Percentiles rank a stretch among this genome's conserved stretches.
These are phyloP conservation scores for Hordeum marinum DNA, from an alignment of 176 grass and related monocot genomes.

Conservation along the genomic window DNA sequence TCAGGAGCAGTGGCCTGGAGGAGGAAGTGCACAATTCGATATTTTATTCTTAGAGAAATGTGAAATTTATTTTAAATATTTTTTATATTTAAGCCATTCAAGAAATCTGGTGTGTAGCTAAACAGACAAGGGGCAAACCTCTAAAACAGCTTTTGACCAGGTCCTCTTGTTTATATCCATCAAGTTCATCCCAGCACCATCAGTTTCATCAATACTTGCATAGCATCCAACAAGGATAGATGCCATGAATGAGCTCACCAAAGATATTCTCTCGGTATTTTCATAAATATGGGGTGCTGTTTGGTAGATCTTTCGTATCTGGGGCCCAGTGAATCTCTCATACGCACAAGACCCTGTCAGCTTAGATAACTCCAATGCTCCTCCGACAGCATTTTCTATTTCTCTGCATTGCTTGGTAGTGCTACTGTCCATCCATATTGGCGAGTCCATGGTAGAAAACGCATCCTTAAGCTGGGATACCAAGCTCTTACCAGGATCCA, in stretches of 20 bases:
- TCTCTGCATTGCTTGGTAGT: slow-evolving; percentile 92
- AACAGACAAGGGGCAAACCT: slow-evolving; percentile 44
- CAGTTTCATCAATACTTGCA: slow-evolving; percentile 94
- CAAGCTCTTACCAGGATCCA: slow-evolving; percentile 66
- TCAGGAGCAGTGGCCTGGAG: slow-evolving; percentile 73
- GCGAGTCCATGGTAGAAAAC: slow-evolving; percentile 76
- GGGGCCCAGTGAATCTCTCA: slow-evolving; percentile 90
- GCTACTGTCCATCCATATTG: slow-evolving; percentile 99
- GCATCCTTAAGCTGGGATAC: slow-evolving; percentile 51
- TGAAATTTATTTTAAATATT: not conserved
- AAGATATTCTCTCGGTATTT: slow-evolving; percentile 80
- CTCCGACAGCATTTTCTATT: slow-evolving; percentile 82
- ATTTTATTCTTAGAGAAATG: slow-evolving; percentile 1
- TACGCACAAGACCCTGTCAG: slow-evolving; percentile 84
- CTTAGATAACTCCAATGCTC: slow-evolving; percentile 79
- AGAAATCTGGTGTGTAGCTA: slow-evolving; percentile 1
- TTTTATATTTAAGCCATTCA: not conserved
- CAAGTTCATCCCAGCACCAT: slow-evolving; percentile 97
- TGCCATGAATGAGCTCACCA: slow-evolving; percentile 96
- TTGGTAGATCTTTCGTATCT: slow-evolving; percentile 81
- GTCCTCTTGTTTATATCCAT: slow-evolving; percentile 84
- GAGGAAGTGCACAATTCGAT: slow-evolving; percentile 17
- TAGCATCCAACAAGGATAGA: slow-evolving; percentile 77
- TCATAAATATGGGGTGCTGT: slow-evolving; percentile 51
- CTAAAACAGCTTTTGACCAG: slow-evolving; percentile 78